phyloP scores from a whole-genome alignment of 164 flowering plant species.

The Platanus orientalis region DNA sequence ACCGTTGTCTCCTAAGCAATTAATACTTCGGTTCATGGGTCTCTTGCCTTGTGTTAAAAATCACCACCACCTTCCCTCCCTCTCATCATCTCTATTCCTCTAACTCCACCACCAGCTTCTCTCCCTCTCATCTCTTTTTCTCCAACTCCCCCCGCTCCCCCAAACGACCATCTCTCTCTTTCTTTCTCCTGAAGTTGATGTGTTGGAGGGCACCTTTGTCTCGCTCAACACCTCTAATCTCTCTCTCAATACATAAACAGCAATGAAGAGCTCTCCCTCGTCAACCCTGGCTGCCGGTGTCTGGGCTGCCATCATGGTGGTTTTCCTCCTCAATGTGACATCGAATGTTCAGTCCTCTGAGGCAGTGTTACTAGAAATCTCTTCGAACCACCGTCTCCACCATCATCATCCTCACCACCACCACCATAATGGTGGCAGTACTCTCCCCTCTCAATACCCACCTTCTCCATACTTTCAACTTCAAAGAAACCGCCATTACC shows the following conservation, averaged over 20 bases:
- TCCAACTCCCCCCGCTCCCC: too few species aligned
- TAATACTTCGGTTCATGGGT: conserved; percentile 28
- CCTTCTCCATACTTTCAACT: conserved; percentile 35
- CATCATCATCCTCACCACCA: conserved; percentile 7
- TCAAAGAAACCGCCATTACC: conserved; percentile 22
- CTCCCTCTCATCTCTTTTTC: background rate
- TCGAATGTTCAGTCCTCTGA: conserved; percentile 7
- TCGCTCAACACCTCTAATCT: too few species aligned
- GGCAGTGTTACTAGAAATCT: conserved; percentile 1
- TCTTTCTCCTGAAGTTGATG: too few species aligned
- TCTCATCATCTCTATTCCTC: too few species aligned
- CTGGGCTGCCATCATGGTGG: background rate
- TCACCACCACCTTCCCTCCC: conserved; percentile 1
- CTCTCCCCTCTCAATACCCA: too few species aligned
- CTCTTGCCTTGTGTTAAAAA: conserved; percentile 25
- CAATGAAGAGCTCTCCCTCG: conserved; percentile 11
- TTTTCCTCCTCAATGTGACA: conserved; percentile 5
- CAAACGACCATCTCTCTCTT: too few species aligned
- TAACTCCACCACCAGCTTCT: too few species aligned
- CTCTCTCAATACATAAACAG: background rate
- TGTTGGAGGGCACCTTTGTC: too few species aligned
- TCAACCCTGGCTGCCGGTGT: conserved; percentile 6
- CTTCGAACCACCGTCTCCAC: background rate
- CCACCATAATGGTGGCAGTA: too few species aligned
- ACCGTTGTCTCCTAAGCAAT: background rate